Percentiles rank a stretch among this genome's conserved stretches.
phyloP scores from a whole-genome alignment of 192 early-diverging fungal genomes.

The Thamnidium elegans region DNA sequence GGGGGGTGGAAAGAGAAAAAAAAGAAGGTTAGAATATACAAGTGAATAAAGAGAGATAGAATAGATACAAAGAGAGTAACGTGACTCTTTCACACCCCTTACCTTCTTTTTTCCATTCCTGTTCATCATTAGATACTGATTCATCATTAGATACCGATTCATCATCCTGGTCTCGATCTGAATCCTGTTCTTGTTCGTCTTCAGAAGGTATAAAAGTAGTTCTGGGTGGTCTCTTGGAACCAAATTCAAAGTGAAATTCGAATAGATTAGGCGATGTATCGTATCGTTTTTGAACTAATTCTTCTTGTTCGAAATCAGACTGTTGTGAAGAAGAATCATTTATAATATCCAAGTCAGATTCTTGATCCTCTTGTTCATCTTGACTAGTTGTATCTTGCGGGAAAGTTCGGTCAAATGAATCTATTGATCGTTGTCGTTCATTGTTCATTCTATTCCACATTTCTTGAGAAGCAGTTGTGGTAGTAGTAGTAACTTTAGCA shows the following conservation, averaged over 20 bases:
- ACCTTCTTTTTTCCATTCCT: too few relatives aligned
- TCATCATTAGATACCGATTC: neutral
- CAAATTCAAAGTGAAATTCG: conserved; percentile 20
- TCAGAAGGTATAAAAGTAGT: neutral
- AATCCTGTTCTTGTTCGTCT: too few relatives aligned
- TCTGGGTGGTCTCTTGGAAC: conserved; percentile 12
- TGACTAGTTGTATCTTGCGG: too few relatives aligned
- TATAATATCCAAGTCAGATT: neutral
- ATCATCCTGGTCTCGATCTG: neutral
- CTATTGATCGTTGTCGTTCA: conserved; percentile 1
- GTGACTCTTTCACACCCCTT: too few relatives aligned
- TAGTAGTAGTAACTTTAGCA: conserved; percentile 1
- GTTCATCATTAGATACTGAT: neutral
- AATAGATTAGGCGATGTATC: neutral
- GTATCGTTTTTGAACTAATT: too few relatives aligned
- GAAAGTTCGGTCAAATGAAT: conserved; percentile 4
- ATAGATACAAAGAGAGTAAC: too few relatives aligned
- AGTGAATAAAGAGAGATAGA: neutral
- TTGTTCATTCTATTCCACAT: conserved; percentile 17
- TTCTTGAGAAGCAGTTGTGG: conserved; percentile 2
- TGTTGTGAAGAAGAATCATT: neutral
- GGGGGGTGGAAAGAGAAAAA: too few relatives aligned
- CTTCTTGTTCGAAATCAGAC: neutral
- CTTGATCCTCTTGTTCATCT: conserved; percentile 2
- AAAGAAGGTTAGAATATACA: neutral